Conservation (phyloP, 1,139 yeast genomes). For the Taphrina deformans region DNA sequence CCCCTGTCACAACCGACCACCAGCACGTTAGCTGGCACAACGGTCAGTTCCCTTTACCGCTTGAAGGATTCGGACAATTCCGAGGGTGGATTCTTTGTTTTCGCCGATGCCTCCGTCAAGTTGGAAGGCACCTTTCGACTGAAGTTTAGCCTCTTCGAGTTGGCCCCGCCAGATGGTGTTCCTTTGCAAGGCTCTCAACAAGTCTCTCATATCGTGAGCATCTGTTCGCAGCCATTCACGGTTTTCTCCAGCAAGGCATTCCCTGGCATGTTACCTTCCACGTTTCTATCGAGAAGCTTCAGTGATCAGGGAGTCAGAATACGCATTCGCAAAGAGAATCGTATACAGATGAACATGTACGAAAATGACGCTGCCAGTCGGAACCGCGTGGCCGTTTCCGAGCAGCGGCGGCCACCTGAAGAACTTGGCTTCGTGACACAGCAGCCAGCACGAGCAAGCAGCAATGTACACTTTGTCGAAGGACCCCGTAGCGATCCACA, state of each 20-base stretch:
- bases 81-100: constrained; percentile 43
- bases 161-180: background rate
- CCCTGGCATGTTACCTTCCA: constrained; percentile 43
- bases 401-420: background rate
- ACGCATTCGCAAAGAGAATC: constrained; percentile 19
- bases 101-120: constrained; percentile 45
- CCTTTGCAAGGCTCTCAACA: background rate
- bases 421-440: background rate
- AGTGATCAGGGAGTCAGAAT: constrained; percentile 33
- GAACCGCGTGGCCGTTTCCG: background rate
- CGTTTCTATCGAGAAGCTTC: constrained; percentile 21
- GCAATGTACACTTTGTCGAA: background rate
- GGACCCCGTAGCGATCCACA: background rate
- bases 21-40: constrained; percentile 19
- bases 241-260: constrained; percentile 47
- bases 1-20: background rate
- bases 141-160: constrained; percentile 41
- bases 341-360: constrained; percentile 6
- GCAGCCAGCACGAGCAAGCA: background rate
- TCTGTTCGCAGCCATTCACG: constrained; percentile 42
- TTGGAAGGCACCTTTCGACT: constrained; percentile 46
- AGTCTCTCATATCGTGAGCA: constrained; percentile 37
- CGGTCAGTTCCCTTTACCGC: constrained; percentile 20
- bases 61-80: constrained; percentile 18
- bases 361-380: background rate